Evolutionary conservation across 2,329 filamentous ascomycete genomes (phyloP), one percentile per base, ranked within the genome.

Genomic region (Xylariaceae sp.): DNA sequence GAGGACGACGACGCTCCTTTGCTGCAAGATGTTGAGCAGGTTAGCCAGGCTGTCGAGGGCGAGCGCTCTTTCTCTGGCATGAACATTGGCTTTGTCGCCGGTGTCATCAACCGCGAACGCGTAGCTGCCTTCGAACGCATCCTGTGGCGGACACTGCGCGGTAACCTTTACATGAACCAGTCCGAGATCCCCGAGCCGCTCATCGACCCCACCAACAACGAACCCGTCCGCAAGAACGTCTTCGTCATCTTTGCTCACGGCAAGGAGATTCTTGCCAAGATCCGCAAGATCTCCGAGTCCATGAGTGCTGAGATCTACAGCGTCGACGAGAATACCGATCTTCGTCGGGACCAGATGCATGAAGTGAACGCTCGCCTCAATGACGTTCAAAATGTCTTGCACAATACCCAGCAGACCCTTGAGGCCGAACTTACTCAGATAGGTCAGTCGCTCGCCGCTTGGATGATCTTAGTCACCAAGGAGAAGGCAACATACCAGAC

Each of bases 111-210:
- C 29, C 83, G 93, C 44, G 92, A 97, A 63, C 84, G 92, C 40
- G 92, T 98, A 49, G 91, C 85, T 12, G 88, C 92, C 21, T 98
- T 98, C 64, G 94, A 98, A 73, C 86, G 93, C 48, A 98, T 98
- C 57, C 77, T 98, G 41, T 98, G 93, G 93, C 83, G 93, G 61
- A 96, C 94, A 0, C 81, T 98, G 34, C 89, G 93, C 67, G 93
- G 93, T 61, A 98, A 98, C 69, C 74, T 98, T 53, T 98, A 97
- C 77, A 98, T 98, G 93, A 98, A 98, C 71, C 94, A 98, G 74
- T 92, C 92, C 33, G 93, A 98, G 75, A 98, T 98, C 52, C 85
- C 90, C 6, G 92, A 98, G 66, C 83, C 88, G 29, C 85, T 98
- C 57, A 77, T 95, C 65, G 88, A 98, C 67, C 92, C 93, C 14